These are phyloP conservation scores for Sphaerulina vaccinii DNA, from an alignment of 2,329 filamentous ascomycete genomes.

Conservation along the genomic window DNA sequence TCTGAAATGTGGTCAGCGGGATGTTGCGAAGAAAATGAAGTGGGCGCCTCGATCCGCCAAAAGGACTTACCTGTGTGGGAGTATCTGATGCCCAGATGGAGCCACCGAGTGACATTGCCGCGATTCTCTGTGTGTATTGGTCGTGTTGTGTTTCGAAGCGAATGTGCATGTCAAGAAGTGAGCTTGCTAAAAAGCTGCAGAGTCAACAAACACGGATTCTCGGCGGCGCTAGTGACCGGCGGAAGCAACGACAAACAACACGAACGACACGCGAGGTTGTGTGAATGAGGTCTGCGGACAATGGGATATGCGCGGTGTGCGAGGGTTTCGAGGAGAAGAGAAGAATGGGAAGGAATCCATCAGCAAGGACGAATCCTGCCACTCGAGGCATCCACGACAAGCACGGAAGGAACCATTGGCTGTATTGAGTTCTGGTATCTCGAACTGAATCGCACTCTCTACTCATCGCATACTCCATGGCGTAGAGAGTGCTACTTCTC, in stretches of 20 bases:
- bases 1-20: background rate
- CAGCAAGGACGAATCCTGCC: background rate
- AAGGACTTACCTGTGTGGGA: background rate
- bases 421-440: too few species aligned
- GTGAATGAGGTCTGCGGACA: too few species aligned
- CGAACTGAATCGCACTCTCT: too few species aligned
- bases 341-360: background rate
- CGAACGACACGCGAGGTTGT: too few species aligned
- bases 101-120: background rate
- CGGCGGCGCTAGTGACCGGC: too few species aligned
- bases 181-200: too few species aligned
- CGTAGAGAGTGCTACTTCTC: too few species aligned
- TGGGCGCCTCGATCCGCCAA: background rate
- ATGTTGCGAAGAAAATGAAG: background rate
- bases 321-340: background rate
- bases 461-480: too few species aligned
- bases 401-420: slow-evolving; percentile 8
- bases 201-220: too few species aligned
- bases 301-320: too few species aligned
- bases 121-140: background rate
- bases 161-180: too few species aligned
- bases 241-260: too few species aligned
- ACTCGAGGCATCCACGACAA: background rate
- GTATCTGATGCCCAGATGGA: background rate
- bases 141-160: background rate